Base-by-base conservation (phyloP, 306 rosid genomes). In the Prunus kanzakura region DNA sequence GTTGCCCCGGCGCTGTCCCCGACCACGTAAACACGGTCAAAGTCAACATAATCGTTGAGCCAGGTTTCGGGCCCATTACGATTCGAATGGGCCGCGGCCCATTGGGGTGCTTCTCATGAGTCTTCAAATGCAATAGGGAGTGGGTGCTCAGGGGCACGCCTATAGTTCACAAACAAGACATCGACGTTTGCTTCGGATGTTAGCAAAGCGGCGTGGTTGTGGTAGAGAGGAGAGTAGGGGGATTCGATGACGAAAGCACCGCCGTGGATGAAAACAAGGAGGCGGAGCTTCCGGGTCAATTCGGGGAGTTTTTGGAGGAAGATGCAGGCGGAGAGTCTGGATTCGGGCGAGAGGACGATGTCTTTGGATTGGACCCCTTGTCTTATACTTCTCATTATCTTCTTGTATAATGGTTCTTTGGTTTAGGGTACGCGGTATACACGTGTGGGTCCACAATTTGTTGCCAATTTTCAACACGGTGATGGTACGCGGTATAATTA, bases 261-360 rank as follows among this genome's bases (percentile, higher is more conserved):
- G 66, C 87, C 89, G 79, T 86, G 87, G 45, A 82, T 25, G 79
- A 77, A 82, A 23, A 82, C 38, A 11, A 82, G 75, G 30, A 82
- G 52, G 4, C 85, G 83, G 35, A 86, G 86, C 4, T 82, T 74
- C 14, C 46, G 69, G 29, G 78, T 74, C 50, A 65, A 78, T 75
- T 64, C 23, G 18, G 68, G 0, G 14, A 71, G 20, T 11, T 32
- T 69, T 4, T 85, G 87, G n/a, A 82, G 78, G 76, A 67, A 86
- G 5, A 86, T 19, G 3, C 87, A 78, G 66, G 60, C 82, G 1
- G 85, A 72, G 38, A 84, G 52, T 3, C 76, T 74, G 10, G 85
- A 58, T 22, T 82, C 29, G 16, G 74, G 68, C 7, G 85, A 82
- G 20, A 87, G 35, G 67, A 75, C 19, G 52, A 80, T 62, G 76